Base-by-base conservation (phyloP, 805 yeast genomes). In the Candida taoyuanica region DNA sequence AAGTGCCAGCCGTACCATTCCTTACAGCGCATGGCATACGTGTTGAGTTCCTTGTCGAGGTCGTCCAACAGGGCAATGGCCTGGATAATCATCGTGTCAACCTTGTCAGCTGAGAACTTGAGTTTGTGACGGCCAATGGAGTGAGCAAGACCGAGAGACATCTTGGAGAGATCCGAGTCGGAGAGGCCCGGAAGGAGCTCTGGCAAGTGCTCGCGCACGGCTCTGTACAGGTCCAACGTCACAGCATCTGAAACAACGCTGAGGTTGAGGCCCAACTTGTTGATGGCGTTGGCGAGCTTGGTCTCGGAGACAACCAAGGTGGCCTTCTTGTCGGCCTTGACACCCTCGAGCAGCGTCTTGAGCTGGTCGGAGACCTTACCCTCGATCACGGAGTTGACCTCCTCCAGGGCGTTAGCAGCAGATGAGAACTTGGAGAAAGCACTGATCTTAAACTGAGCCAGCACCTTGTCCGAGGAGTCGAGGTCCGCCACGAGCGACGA, bases 1-100 rank as follows among this genome's bases (percentile, higher is more conserved):
- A 93, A 93, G 68, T 93, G 98, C 98, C 98, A 93, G 50, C 98
- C 98, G 70, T 93, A 93, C 98, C 98, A 93, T 71, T 93, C 98
- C 71, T 91, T 93, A 69, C 91, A 79, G 72, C 98, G 81, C 98
- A 93, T 93, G 52, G 98, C 96, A 58, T 91, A 93, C 37, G 97
- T 93, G 71, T 93, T 93, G 56, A 93, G 76, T 67, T 93, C 98
- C 70, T 93, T 93, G 71, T 93, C 98, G 56, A 93, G 76, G 60
- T 93, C 97, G 58, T 93, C 98, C 59, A 93, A 76, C 51, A 93
- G 73, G 16, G 98, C 96, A 67, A 93, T 93, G 42, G 98, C 98
- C 72, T 93, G 98, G 48, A 93, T 94, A 63, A 93, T 91, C 98
- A 93, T 93, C 49, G 94, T 91, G 68, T 93, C 98, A 42, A 93